Base-by-base conservation (phyloP, 345 rosid species). In the Cochlearia excelsa region DNA sequence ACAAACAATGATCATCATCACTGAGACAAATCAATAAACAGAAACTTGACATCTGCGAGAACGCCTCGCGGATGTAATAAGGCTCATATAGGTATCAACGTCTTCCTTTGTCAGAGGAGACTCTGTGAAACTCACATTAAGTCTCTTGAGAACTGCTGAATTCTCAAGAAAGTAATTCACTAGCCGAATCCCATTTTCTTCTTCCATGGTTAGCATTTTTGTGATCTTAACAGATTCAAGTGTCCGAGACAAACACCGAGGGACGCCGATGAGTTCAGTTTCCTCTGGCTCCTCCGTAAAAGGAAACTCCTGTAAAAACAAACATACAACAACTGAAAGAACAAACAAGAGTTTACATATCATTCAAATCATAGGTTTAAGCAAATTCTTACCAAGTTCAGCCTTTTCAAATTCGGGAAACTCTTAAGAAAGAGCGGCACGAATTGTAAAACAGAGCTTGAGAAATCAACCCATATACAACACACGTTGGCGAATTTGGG, bases 181-280 rank as follows among this genome's bases (percentile, higher is more conserved):
- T 6, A 55, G 4, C 35, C 29, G 6, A 26, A 2, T 60, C 54
- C 54, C 33, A 7, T 1, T 34, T 46, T 46, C 43, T 8, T 46
- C 35, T 11, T 28, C 11, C 6, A 30, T 16, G 23, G 23, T 7
- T 10, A 6, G 26, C 30, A 34, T 7, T 28, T 48, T 38, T 7
- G 37, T 60, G 11, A 48, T 38, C 55, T 48, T 46, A 38, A 60
- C 55, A 60, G 55, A 28, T 44, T 48, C 65, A 4, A 48, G 55
- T 7, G 3, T 60, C 46, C 16, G 29, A 2, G 6, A 26, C 23
- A 60, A 38, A 41, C 65, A 48, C 29, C 6, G 55, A 48, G 65
- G 55, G 35, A 38, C 55, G 38, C 28, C 7, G n/a, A 37, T 28
- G 38, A 38, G 55, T 16, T 48, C 9, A 38, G 31, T 9, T 45